These are phyloP conservation scores for Sporothrix brasiliensis DNA, from an alignment of 2,329 filamentous ascomycete genomes.

Conservation along the genomic window DNA sequence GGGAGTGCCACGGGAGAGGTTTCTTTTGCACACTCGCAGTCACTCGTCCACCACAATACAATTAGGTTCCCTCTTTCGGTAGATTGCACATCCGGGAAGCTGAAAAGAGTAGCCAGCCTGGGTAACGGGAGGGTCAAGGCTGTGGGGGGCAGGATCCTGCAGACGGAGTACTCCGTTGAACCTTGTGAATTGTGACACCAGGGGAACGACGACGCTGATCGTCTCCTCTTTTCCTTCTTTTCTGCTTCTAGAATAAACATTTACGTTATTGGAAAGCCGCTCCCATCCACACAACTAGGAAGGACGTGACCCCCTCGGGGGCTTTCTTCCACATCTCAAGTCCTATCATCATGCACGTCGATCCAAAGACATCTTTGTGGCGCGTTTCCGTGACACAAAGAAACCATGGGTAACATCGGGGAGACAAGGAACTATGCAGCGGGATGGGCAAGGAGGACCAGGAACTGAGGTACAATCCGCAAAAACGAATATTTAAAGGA, in stretches of 20 bases:
- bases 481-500: not conserved
- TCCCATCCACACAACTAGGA: not conserved
- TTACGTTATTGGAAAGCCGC: not conserved
- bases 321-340: not conserved
- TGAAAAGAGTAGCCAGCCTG: not conserved
- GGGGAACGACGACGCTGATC: not conserved
- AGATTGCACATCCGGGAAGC: not conserved
- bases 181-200: not conserved
- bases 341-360: no score
- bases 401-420: not conserved
- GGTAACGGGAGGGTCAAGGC: not conserved
- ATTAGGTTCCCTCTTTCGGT: not conserved
- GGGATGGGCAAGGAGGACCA: not conserved
- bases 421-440: not conserved
- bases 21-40: not conserved
- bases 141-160: not conserved
- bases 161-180: not conserved
- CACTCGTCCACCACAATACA: not conserved
- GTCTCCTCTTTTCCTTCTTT: conserved; percentile 1
- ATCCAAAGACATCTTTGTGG: no score
- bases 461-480: not conserved
- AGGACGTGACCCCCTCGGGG: no score
- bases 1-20: no score
- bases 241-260: not conserved
- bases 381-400: conserved; percentile 7